Conservation (phyloP, 1,284 basidiomycete genomes). For the Tausonia pullulans region DNA sequence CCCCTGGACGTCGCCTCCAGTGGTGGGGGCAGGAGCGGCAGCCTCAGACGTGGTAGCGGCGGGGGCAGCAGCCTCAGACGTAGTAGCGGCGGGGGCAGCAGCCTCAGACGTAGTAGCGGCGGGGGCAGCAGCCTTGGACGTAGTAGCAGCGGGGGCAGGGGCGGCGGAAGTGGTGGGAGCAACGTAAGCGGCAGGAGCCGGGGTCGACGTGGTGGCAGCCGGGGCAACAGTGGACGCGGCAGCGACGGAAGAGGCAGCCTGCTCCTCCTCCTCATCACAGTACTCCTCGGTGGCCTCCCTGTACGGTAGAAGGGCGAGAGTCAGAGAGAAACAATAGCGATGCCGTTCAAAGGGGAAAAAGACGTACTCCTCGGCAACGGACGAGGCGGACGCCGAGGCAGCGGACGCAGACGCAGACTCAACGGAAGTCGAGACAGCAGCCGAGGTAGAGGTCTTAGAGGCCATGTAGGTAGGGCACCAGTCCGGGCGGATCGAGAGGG, state of each 20-base stretch:
- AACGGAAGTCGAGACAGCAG: conserved; percentile 16
- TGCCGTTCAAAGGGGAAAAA: too few relatives aligned
- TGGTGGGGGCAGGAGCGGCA: conserved; percentile 16
- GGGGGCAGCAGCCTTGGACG: background rate
- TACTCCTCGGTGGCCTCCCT: conserved; percentile 8
- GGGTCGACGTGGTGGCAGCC: background rate
- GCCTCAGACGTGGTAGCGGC: conserved; percentile 19
- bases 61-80: conserved; percentile 17
- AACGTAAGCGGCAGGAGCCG: background rate
- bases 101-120: conserved; percentile 1
- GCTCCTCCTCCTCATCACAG: conserved; percentile 2
- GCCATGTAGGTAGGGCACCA: conserved; percentile 36
- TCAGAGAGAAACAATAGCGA: too few relatives aligned
- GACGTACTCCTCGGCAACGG: background rate
- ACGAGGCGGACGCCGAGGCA: conserved; percentile 14
- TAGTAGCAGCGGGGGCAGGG: background rate
- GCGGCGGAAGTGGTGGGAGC: background rate
- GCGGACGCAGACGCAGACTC: background rate
- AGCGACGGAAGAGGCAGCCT: conserved; percentile 9
- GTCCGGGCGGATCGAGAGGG: conserved; percentile 42
- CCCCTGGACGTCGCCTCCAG: background rate
- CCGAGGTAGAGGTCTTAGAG: conserved; percentile 18
- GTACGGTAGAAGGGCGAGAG: too few relatives aligned
- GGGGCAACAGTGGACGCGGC: background rate
- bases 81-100: conserved; percentile 17